A percentile compares a stretch with the other conserved stretches of the same genome.
These are phyloP conservation scores for Serendipita sp. DNA, from an alignment of 768 basidiomycete genomes.

Conservation along the genomic window DNA sequence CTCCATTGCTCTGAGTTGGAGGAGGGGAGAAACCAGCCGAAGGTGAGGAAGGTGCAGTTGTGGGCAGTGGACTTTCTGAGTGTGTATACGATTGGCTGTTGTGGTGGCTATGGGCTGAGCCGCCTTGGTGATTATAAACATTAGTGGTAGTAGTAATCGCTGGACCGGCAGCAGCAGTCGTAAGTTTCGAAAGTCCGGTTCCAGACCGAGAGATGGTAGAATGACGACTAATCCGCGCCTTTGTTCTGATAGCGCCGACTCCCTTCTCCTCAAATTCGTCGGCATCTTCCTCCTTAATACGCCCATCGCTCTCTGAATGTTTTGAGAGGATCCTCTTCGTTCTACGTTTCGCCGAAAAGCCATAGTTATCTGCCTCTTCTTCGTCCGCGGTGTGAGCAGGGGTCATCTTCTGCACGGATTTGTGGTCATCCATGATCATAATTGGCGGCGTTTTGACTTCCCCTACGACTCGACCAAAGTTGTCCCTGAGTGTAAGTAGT, in stretches of 20 bases:
- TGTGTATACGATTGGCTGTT: conserved; percentile 4
- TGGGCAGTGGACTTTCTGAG: conserved; percentile 1
- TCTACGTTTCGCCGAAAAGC: not conserved
- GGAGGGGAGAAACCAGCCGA: not conserved
- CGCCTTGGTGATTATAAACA: not conserved
- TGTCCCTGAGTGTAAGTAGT: conserved; percentile 70
- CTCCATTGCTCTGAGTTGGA: not conserved
- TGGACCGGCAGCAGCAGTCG: not conserved
- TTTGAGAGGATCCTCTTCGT: not conserved
- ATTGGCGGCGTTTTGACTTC: conserved; percentile 73
- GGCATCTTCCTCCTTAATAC: not conserved
- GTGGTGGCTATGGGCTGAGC: not conserved
- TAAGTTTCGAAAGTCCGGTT: not conserved
- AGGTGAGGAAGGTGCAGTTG: not conserved
- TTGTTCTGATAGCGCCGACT: not conserved
- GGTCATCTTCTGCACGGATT: conserved; percentile 31
- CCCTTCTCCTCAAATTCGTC: not conserved
- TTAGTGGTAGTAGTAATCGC: not conserved
- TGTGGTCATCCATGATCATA: conserved; percentile 99
- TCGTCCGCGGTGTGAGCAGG: conserved; percentile 9
- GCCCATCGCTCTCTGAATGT: not conserved
- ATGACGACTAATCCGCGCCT: not conserved
- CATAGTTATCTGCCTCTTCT: conserved; percentile 9
- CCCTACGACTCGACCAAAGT: conserved; percentile 63
- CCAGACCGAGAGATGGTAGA: not conserved